phyloP scores from a whole-genome alignment of 2,329 filamentous ascomycete species.

The Fusarium gaditjirri region DNA sequence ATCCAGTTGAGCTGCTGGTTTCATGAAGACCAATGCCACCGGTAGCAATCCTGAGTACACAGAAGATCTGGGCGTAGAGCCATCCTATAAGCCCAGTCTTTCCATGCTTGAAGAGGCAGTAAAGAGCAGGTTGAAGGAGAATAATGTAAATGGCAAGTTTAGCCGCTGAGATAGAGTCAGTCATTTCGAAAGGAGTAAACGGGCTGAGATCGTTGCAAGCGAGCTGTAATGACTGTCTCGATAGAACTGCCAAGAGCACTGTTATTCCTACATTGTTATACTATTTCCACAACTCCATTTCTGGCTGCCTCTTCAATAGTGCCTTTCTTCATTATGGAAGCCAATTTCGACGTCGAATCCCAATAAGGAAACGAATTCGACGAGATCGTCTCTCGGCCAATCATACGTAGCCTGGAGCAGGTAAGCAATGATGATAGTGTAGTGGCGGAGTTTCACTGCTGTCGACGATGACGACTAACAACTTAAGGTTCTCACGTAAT shows the following conservation, averaged over 20 bases:
- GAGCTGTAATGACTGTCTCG: not conserved
- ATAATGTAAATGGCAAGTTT: constrained; percentile 9
- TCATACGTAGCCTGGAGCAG: not conserved
- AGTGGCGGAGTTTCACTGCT: not conserved
- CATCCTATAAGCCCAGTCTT: constrained; percentile 13
- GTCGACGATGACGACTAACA: not conserved
- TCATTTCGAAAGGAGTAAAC: not conserved
- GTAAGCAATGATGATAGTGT: not conserved
- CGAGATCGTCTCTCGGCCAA: not conserved
- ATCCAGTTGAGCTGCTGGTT: not conserved
- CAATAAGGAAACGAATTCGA: not conserved
- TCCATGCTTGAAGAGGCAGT: constrained; percentile 20
- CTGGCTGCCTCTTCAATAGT: constrained; percentile 3
- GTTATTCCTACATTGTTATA: constrained; percentile 1
- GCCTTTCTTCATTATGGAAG: not conserved
- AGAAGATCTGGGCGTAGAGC: constrained; percentile 16
- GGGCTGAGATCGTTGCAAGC: not conserved
- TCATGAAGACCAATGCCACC: constrained; percentile 8
- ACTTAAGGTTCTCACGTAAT: not conserved
- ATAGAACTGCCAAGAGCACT: not conserved
- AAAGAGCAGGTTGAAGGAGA: constrained; percentile 7
- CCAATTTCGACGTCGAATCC: not conserved
- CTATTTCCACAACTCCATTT: not conserved
- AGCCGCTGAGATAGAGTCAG: constrained; percentile 7
- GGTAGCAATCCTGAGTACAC: constrained; percentile 5